Evolutionary conservation across 768 basidiomycete species (phyloP).

Genomic region (Suillus ampliporus): DNA sequence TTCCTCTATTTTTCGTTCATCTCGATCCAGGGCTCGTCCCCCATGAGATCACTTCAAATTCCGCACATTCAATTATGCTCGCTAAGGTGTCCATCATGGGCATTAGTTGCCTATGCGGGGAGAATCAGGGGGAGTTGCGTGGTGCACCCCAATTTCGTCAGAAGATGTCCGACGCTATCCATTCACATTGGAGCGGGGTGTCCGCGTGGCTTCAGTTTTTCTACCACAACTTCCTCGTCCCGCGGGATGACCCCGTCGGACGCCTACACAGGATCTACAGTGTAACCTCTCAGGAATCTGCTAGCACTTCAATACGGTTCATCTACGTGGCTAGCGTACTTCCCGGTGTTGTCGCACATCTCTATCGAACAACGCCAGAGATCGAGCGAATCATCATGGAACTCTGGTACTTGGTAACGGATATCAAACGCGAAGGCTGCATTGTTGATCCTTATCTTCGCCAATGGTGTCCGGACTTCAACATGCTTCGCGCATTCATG

Average conservation of each 20-base stretch:
- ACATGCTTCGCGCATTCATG: conserved; percentile 7
- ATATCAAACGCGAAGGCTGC: not conserved
- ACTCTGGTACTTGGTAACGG: conserved; percentile 2
- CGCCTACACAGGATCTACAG: not conserved
- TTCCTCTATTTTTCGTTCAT: conserved; percentile 5
- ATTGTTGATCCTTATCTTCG: conserved; percentile 5
- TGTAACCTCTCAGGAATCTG: conserved; percentile 2
- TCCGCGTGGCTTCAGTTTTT: conserved; percentile 4
- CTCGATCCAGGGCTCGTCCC: conserved; percentile 2
- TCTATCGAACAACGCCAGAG: not conserved
- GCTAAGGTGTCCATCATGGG: conserved; percentile 3
- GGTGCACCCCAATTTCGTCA: conserved; percentile 6
- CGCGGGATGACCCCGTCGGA: conserved; percentile 1
- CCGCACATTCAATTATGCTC: conserved; percentile 3
- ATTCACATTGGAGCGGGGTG: conserved; percentile 1
- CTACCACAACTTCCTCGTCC: conserved; percentile 1
- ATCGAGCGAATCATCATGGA: conserved; percentile 9
- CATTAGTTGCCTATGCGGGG: conserved; percentile 3
- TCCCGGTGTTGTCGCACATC: conserved; percentile 3
- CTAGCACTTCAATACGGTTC: conserved; percentile 1
- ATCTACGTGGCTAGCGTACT: conserved; percentile 2
- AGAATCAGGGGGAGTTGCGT: not conserved
- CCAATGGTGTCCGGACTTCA: conserved; percentile 4
- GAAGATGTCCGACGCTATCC: not conserved
- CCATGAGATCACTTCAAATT: conserved; percentile 2